Evolutionary conservation across 768 basidiomycete genomes (phyloP).

Genomic region (Mrakia hoshinonis): DNA sequence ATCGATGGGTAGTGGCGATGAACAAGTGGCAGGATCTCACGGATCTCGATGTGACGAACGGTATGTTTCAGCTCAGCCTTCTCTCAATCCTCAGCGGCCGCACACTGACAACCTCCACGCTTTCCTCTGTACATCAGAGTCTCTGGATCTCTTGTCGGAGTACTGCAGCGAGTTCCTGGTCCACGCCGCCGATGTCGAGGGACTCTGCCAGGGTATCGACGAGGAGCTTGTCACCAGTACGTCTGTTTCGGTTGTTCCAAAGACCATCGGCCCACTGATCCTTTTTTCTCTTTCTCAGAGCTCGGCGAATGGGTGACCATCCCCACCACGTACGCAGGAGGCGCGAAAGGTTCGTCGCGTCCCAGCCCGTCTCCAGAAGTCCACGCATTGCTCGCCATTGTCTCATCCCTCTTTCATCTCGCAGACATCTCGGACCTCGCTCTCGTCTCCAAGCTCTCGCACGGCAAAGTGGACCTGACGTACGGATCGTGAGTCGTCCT

Average conservation of each 20-base stretch:
- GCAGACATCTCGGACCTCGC: conserved; percentile 70
- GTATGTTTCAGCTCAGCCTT: conserved; percentile 41
- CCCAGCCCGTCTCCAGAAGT: background rate
- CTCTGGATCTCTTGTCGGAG: conserved; percentile 62
- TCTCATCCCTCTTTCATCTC: background rate
- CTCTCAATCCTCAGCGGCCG: background rate
- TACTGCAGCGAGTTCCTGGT: conserved; percentile 92
- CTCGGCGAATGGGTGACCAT: conserved; percentile 86
- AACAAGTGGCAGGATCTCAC: conserved; percentile 98
- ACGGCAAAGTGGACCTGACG: conserved; percentile 76
- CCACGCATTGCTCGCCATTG: background rate
- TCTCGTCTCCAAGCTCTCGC: conserved; percentile 67
- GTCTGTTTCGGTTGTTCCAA: conserved; percentile 34
- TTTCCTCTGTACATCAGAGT: conserved; percentile 49
- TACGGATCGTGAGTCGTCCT: conserved; percentile 57
- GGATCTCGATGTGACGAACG: conserved; percentile 81
- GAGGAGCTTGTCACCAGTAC: conserved; percentile 70
- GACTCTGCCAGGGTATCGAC: conserved; percentile 92
- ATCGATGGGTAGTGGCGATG: conserved; percentile 90
- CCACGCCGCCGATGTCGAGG: conserved; percentile 98
- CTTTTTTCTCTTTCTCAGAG: conserved; percentile 44
- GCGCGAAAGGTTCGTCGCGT: conserved; percentile 66
- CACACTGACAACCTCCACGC: too few relatives aligned
- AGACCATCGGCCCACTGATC: background rate
- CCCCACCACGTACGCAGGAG: conserved; percentile 94